Conservation (phyloP, 2,329 filamentous ascomycete genomes). For the Aspergillus alliaceus region DNA sequence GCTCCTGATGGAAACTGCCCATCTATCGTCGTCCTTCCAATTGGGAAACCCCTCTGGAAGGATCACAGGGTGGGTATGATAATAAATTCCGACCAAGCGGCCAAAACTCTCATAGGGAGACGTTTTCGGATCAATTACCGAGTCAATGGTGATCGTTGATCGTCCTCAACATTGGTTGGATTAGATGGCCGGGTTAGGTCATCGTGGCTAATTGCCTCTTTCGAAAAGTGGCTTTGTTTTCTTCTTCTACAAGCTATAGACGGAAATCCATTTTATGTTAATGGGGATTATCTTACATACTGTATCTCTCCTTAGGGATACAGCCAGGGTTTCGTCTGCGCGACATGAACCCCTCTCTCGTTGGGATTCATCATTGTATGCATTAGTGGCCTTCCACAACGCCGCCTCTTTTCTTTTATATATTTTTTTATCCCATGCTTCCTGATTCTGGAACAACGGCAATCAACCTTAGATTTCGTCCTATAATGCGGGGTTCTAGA, state of each 20-base stretch:
- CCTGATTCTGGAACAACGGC: not conserved
- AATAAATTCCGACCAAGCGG: constrained; percentile 14
- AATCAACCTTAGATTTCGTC: not conserved
- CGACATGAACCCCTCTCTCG: constrained; percentile 28
- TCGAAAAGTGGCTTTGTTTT: not conserved
- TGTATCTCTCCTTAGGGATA: constrained; percentile 9
- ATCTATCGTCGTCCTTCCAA: not conserved
- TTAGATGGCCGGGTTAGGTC: not conserved
- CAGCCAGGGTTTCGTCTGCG: constrained; percentile 18
- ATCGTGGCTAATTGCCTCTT: not conserved
- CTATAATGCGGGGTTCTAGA: constrained; percentile 27
- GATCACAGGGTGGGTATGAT: not conserved
- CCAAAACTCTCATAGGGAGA: constrained; percentile 7
- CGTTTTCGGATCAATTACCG: constrained; percentile 16
- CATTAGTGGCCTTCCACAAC: constrained; percentile 12
- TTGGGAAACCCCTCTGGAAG: not conserved
- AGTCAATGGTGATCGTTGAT: constrained; percentile 15
- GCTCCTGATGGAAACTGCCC: not conserved
- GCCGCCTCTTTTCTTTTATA: not conserved
- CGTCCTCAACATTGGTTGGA: constrained; percentile 14
- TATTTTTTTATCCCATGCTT: not conserved
- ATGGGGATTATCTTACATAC: not conserved
- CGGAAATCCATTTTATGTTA: no score
- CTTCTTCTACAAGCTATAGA: no score
- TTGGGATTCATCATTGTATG: constrained; percentile 23